Conservation (phyloP, 148 eudicot genomes). For the Rhododendron molle region DNA sequence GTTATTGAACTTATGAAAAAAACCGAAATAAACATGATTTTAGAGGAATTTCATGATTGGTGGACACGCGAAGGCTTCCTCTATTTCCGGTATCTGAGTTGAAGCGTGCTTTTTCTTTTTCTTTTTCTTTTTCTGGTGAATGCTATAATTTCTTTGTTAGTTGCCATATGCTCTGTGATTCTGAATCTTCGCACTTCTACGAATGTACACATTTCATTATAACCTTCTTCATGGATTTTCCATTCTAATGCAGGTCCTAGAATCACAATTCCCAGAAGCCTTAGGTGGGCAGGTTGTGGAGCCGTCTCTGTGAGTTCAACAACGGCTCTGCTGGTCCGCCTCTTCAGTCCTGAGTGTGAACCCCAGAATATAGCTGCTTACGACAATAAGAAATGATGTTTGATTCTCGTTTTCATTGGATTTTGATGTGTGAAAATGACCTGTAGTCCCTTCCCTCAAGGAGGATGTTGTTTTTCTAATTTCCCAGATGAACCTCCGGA, state of each 20-base stretch:
- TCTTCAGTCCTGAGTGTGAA: slow-evolving; percentile 91
- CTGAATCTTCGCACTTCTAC: neutral
- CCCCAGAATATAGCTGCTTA: slow-evolving; percentile 89
- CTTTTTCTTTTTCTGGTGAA: neutral
- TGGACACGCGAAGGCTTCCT: neutral
- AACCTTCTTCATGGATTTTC: neutral
- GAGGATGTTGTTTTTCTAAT: neutral
- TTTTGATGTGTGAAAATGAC: neutral
- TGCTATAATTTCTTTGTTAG: neutral
- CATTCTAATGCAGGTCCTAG: slow-evolving; percentile 54
- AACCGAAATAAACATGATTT: neutral
- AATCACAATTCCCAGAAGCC: slow-evolving; percentile 71
- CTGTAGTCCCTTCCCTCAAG: neutral
- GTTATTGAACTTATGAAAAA: no score
- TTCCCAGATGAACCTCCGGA: neutral
- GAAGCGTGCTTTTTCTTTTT: neutral
- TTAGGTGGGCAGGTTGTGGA: slow-evolving; percentile 95
- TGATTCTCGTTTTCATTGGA: neutral
- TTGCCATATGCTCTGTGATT: neutral
- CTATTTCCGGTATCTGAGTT: neutral
- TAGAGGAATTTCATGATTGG: neutral
- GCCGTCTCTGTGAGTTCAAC: slow-evolving; percentile 58
- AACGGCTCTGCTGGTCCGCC: slow-evolving; percentile 72
- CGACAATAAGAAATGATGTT: slow-evolving; percentile 46
- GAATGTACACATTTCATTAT: neutral